phyloP scores from a whole-genome alignment of 305 asterid genomes.

The Coffea humblotiana region DNA sequence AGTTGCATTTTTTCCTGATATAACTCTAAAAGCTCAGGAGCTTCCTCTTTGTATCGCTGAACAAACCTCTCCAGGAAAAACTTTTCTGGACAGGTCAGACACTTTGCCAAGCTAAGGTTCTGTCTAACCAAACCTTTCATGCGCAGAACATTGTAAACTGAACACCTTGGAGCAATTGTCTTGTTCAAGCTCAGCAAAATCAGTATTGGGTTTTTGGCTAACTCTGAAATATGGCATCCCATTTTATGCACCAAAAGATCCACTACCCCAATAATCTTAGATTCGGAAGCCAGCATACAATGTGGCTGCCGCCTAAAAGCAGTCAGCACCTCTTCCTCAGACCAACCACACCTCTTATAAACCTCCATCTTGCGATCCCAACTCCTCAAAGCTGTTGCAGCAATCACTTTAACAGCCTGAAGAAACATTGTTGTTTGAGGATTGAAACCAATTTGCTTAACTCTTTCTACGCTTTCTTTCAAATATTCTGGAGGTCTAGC shows the following conservation, averaged over 20 bases:
- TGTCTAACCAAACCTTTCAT: constrained; percentile 19
- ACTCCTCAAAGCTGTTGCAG: constrained; percentile 6
- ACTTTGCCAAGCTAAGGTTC: background rate
- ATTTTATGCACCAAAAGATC: constrained; percentile 21
- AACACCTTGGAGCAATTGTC: constrained; percentile 24
- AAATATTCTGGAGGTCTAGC: constrained; percentile 7
- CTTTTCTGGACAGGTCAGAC: constrained; percentile 4
- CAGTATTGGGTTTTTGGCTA: background rate
- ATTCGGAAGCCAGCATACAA: constrained; percentile 23
- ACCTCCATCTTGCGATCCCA: constrained; percentile 24
- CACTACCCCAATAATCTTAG: constrained; percentile 18
- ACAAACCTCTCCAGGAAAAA: constrained; percentile 19
- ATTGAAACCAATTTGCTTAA: constrained; percentile 23
- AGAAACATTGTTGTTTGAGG: constrained; percentile 12
- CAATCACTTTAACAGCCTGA: constrained; percentile 12
- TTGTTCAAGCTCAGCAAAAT: constrained; percentile 24
- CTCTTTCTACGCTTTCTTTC: constrained; percentile 17
- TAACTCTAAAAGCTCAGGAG: constrained; percentile 22
- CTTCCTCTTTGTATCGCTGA: constrained; percentile 8
- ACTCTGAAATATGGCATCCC: constrained; percentile 6
- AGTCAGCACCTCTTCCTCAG: constrained; percentile 22
- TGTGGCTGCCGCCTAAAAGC: constrained; percentile 22
- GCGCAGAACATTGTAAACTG: constrained; percentile 19
- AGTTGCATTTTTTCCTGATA: constrained; percentile 11
- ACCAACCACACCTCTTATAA: constrained; percentile 30